Base-by-base conservation (phyloP, 108 stramenopile genomes). In the Pseudonitzschia multiseries region DNA sequence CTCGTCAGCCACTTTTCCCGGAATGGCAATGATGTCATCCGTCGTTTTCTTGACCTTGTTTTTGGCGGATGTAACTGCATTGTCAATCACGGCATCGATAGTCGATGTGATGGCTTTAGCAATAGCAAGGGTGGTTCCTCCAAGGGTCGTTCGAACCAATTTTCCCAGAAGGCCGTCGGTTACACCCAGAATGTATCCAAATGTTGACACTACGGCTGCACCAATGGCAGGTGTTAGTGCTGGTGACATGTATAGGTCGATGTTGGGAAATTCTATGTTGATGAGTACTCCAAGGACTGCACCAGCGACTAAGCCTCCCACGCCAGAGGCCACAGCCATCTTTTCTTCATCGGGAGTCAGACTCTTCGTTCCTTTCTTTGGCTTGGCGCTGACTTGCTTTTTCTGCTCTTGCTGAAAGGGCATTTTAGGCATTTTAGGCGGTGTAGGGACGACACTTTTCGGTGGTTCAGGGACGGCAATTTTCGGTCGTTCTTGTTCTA, bases 21-120 rank as follows among this genome's bases (percentile, higher is more conserved):
- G 84, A 53, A 76, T 75, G 46, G 81, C 82, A 74, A 77, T 84
- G 68, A 92, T 85, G 52, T 86, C 86, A 18, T 88, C 86, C 13
- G 84, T 83, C 4, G 83, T 78, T 50, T 83, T 69, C 14, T 87
- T 75, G 27, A 86, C 73, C 69, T 78, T 84, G 28, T 82, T 67
- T 42, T 67, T 66, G 0, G 75, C 84, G 10, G 73, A 76, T 53
- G 71, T 67, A n/a, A 61, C 57, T 29, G 82, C 83, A 29, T 42
- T 72, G 9, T 61, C 56, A 14, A 82, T 72, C 17, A 79, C 76
- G 8, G 70, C 70, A 52, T 70, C 69, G 21, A 87, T 22, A 21
- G 28, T 32, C 28, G 62, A 36, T 10, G 24, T 14, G 41, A 81
- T 72, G 44, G 57, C 42, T 32, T 67, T 61, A 15, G 65, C 75